A percentile compares a stretch with the other conserved stretches of the same genome.
phyloP scores from a whole-genome alignment of 768 basidiomycete species.

The Rubroboletus pulcherrimus region DNA sequence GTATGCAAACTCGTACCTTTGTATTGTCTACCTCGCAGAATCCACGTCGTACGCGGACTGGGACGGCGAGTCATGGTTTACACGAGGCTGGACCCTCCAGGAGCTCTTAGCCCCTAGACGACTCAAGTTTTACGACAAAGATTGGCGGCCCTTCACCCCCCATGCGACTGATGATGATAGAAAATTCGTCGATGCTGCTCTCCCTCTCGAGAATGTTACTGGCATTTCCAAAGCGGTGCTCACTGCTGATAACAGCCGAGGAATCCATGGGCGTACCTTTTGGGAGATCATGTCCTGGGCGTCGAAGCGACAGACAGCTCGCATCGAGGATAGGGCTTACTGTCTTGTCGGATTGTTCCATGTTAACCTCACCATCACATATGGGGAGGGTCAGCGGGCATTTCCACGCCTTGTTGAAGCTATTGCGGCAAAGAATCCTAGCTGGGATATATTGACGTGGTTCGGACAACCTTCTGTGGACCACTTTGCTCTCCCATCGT shows the following conservation, averaged over 20 bases:
- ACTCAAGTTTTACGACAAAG: constrained; percentile 16
- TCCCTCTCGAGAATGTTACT: background rate
- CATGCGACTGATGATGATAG: background rate
- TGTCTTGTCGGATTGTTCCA: constrained; percentile 18
- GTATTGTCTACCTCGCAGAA: constrained; percentile 16
- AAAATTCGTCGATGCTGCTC: background rate
- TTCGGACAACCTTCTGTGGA: constrained; percentile 6
- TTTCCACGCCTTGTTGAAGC: constrained; percentile 16
- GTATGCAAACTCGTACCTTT: constrained; percentile 20
- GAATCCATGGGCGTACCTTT: background rate
- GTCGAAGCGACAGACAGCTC: constrained; percentile 19
- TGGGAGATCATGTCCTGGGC: constrained; percentile 21
- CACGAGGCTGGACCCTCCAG: constrained; percentile 10
- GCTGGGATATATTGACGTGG: constrained; percentile 17
- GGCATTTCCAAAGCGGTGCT: background rate
- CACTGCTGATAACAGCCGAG: background rate
- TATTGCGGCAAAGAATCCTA: background rate
- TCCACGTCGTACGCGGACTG: background rate
- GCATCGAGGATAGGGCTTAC: constrained; percentile 23
- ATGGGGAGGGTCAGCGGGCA: constrained; percentile 21
- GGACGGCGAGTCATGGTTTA: constrained; percentile 10
- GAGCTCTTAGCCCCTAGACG: constrained; percentile 17
- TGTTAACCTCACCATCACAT: constrained; percentile 16
- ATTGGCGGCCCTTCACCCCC: constrained; percentile 7
- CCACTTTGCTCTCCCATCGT: constrained; percentile 12